Evolutionary conservation across 257 asterid genomes (phyloP).

Genomic region (Solanum bulbocastanum): DNA sequence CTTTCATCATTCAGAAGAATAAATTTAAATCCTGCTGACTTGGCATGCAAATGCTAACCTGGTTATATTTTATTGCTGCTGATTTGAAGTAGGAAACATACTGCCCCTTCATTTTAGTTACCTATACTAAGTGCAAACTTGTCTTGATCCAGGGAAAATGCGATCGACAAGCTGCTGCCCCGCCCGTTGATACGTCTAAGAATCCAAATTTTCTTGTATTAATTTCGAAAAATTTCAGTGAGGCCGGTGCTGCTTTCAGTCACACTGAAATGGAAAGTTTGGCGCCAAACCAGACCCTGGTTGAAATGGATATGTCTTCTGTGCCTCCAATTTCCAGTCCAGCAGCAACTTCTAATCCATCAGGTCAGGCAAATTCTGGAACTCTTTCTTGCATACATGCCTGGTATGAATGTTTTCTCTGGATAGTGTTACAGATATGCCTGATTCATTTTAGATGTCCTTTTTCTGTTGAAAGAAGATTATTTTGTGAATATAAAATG

Average conservation of each 20-base stretch:
- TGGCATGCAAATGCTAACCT: neutral
- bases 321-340: slow-evolving; percentile 52
- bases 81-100: neutral
- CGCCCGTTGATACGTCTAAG: slow-evolving; percentile 50
- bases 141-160: slow-evolving; percentile 56
- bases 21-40: neutral
- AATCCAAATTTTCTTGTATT: slow-evolving; percentile 86
- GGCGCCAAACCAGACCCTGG: slow-evolving; percentile 56
- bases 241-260: slow-evolving; percentile 65
- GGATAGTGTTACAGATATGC: neutral
- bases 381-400: neutral
- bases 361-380: slow-evolving; percentile 35
- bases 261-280: slow-evolving; percentile 50
- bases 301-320: slow-evolving; percentile 57
- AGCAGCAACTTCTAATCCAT: slow-evolving; percentile 42
- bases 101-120: neutral
- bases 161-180: slow-evolving; percentile 58
- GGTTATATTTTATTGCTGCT: neutral
- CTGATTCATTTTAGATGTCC: neutral
- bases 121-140: neutral
- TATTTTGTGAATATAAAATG: neutral
- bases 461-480: neutral
- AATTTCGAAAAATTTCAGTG: slow-evolving; percentile 68
- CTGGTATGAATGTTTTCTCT: slow-evolving; percentile 6
- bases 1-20: neutral